Evolutionary conservation across 2,329 filamentous ascomycete species (phyloP), one percentile per base, ranked within the genome.

Genomic region (Pseudocercospora musae): DNA sequence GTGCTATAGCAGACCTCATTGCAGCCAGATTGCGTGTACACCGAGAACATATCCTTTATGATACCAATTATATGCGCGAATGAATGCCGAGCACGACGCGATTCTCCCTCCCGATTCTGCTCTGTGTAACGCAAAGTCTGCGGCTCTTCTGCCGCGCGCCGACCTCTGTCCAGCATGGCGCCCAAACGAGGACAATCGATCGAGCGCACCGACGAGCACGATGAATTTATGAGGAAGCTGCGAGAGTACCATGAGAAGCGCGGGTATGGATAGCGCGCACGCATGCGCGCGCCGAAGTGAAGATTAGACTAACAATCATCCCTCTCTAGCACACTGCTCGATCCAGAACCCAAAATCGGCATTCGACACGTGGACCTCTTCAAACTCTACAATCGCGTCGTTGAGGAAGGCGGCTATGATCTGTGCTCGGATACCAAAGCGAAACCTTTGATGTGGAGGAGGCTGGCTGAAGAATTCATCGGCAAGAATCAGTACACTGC

Each of bases 391-490:
- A 89, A 89, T 66, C 84, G 87, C 68, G 89, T 96, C 18, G 84
- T 90, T 58, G 84, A 85, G 21, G 87, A 88, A 70, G 92, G 92
- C 58, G 92, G 92, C 62, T 96, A 96, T 75, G 92, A 96, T 77
- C 88, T 89, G 74, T 86, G 94, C 55, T 82, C 80, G 21, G 80
- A 83, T 67, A 82, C 79, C 27, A 74, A 92, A 85, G 65, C 88
- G 86, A 78, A 94, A 75, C 95, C 94, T 80, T 84, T 96, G 67
- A 89, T 90, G 57, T 96, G 92, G 92, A 86, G 91, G 66, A 87
- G 87, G 70, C 84, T 96, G 70, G 90, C 89, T 11, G 83, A 87
- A 58, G 88, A 92, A 70, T 88, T 96, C 61, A 86, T 90, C 55
- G 85, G 93, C 66, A 87, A 87, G 72, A 87, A 87, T 60, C 83